Evolutionary conservation across 345 rosid species (phyloP).

Genomic region (Aurinia saxatilis): DNA sequence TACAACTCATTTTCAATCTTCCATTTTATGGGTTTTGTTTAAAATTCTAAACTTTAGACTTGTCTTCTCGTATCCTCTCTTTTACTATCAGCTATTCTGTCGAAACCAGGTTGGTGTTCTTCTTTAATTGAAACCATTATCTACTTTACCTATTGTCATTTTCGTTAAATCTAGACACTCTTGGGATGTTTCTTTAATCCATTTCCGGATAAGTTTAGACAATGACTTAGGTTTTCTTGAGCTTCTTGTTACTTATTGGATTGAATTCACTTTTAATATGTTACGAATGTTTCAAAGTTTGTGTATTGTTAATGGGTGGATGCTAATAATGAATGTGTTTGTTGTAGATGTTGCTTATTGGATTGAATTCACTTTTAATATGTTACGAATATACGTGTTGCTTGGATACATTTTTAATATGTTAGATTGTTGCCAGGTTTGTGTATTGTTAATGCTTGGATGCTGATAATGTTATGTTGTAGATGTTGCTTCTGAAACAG

Average conservation of each 20-base stretch:
- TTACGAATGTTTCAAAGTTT: too few species aligned
- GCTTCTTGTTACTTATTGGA: neutral
- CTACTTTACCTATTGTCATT: too few species aligned
- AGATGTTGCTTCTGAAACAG: constrained; percentile 31
- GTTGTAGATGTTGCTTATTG: too few species aligned
- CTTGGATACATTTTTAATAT: too few species aligned
- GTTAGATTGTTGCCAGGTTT: too few species aligned
- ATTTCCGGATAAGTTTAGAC: neutral
- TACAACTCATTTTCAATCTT: neutral
- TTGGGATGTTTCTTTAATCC: neutral
- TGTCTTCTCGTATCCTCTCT: neutral
- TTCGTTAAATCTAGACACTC: neutral
- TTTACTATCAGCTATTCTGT: neutral
- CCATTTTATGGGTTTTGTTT: neutral
- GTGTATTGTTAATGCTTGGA: neutral
- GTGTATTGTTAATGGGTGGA: too few species aligned
- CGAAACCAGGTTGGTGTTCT: constrained; percentile 11
- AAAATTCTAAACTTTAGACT: constrained; percentile 19
- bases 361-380: too few species aligned
- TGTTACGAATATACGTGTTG: too few species aligned
- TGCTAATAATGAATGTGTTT: too few species aligned
- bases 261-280: too few species aligned
- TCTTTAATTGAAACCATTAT: too few species aligned
- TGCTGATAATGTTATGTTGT: neutral
- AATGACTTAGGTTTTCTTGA: neutral